Conservation (phyloP, 345 rosid genomes). For the Bruguiera parviflora region DNA sequence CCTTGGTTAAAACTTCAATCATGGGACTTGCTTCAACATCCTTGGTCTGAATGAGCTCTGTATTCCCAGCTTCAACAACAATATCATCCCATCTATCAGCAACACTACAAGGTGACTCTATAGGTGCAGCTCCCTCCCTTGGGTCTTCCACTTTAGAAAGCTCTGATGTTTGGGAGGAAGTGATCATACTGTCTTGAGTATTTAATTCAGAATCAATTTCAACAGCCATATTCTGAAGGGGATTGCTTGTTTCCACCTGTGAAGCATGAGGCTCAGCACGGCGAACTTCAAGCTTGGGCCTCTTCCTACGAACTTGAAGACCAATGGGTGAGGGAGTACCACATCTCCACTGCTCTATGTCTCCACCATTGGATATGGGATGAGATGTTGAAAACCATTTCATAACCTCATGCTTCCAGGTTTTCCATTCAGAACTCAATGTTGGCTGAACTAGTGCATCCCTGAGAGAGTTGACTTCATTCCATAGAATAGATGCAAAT, state of each 20-base stretch:
- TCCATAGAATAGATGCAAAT: constrained; percentile 69
- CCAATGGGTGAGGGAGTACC: constrained; percentile 39
- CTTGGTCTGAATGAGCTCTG: constrained; percentile 25
- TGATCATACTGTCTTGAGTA: constrained; percentile 37
- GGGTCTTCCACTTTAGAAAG: constrained; percentile 25
- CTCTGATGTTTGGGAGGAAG: constrained; percentile 32
- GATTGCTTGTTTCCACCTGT: constrained; percentile 45
- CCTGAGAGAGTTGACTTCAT: constrained; percentile 65
- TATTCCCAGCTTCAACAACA: constrained; percentile 54
- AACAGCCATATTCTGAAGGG: constrained; percentile 37
- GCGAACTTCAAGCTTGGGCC: constrained; percentile 91
- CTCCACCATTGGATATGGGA: constrained; percentile 37
- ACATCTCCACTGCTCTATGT: constrained; percentile 37
- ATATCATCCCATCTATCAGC: constrained; percentile 68
- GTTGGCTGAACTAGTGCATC: constrained; percentile 61
- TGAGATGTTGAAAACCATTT: constrained; percentile 75
- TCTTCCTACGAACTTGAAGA: constrained; percentile 61
- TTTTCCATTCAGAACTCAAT: constrained; percentile 88
- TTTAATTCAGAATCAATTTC: constrained; percentile 53
- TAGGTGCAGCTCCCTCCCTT: constrained; percentile 30
- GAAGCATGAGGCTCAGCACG: constrained; percentile 75
- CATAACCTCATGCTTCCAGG: constrained; percentile 92
- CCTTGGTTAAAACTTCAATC: constrained; percentile 38
- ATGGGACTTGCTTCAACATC: constrained; percentile 34
- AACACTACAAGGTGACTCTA: constrained; percentile 42